Evolutionary conservation across 2,329 filamentous ascomycete genomes (phyloP), one percentile per base, ranked within the genome.

Genomic region (Colletotrichum phormii): DNA sequence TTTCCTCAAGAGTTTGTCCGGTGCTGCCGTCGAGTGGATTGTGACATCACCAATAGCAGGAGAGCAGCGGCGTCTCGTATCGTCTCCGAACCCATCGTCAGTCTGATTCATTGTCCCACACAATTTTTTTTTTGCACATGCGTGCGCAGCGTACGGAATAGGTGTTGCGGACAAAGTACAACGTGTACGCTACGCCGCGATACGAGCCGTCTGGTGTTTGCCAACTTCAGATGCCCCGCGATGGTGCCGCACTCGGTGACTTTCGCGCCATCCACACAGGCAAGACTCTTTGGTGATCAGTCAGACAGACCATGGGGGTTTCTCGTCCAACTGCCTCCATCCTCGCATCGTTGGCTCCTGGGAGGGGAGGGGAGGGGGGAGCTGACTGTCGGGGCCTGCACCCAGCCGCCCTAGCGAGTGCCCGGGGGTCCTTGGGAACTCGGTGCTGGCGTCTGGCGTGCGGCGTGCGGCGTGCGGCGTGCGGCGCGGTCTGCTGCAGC

Each of bases 81-180:
- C 55, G 53, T 55, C 22, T 26, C 58, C 29, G 55, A 64, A 60
- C 46, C 42, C 37, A 57, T 70, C 55, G 55, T 65, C 66, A 57
- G 71, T 62, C 61, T 73, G 71, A 57, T 71, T 24, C 60, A 65
- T 33, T 37, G 54, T 65, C 60, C 71, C 66, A 73, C 71, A 64
- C 31, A 37, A n/a, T n/a, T n/a, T n/a, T n/a, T 42, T 26, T 26
- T 62, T n/a, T 54, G 49, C 49, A 60, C 49, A 54, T 33, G 37
- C 26, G 26, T 26, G 4, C 26, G 26, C 67, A 4, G 26, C 12
- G 51, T 33, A 33, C 22, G n/a, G 42, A 24, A 33, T 31, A 31
- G 58, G 24, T 61, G 58, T 29, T 53, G 42, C 42, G 18, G 15
- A 49, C 29, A 37, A 2, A 1, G 29, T 42, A 49, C 42, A 26